phyloP scores from a whole-genome alignment of 2,329 filamentous ascomycete genomes.

The Drechslerella coelobrocha region DNA sequence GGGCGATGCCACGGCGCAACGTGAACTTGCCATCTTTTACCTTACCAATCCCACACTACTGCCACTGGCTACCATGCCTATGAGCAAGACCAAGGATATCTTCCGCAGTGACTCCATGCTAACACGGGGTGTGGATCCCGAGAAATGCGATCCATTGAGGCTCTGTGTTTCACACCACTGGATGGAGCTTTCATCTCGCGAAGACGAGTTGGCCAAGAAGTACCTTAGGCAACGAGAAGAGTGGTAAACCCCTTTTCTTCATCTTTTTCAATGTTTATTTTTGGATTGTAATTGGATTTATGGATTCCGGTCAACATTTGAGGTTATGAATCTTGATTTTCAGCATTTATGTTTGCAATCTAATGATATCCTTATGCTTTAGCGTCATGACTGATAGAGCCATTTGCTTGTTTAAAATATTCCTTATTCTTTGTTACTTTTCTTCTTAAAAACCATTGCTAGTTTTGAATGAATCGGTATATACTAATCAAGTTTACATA shows the following conservation, averaged over 20 bases:
- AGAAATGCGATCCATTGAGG: slow-evolving; percentile 78
- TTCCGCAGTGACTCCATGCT: slow-evolving; percentile 87
- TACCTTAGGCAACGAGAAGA: slow-evolving; percentile 77
- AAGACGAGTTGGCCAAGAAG: slow-evolving; percentile 81
- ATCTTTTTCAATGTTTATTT: slow-evolving; percentile 6
- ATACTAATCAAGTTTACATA: slow-evolving; percentile 46
- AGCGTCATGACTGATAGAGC: slow-evolving; percentile 49
- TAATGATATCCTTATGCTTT: slow-evolving; percentile 49
- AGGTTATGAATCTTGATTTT: slow-evolving; percentile 3
- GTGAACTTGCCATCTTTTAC: slow-evolving; percentile 92
- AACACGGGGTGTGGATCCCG: slow-evolving; percentile 64
- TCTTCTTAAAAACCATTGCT: not conserved
- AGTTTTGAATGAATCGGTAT: slow-evolving; percentile 27
- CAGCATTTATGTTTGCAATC: not conserved
- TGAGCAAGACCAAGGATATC: slow-evolving; percentile 83
- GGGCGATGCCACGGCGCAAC: slow-evolving; percentile 83
- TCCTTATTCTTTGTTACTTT: slow-evolving; percentile 18
- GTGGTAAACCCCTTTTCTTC: slow-evolving; percentile 60
- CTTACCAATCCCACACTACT: slow-evolving; percentile 88
- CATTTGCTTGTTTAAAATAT: slow-evolving; percentile 15
- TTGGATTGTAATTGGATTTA: not conserved
- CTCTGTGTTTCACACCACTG: slow-evolving; percentile 97
- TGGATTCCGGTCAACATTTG: not conserved
- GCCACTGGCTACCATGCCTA: slow-evolving; percentile 76
- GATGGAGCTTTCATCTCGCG: slow-evolving; percentile 92